Evolutionary conservation across 2,329 filamentous ascomycete species (phyloP).

Genomic region (Alternaria gaisen): DNA sequence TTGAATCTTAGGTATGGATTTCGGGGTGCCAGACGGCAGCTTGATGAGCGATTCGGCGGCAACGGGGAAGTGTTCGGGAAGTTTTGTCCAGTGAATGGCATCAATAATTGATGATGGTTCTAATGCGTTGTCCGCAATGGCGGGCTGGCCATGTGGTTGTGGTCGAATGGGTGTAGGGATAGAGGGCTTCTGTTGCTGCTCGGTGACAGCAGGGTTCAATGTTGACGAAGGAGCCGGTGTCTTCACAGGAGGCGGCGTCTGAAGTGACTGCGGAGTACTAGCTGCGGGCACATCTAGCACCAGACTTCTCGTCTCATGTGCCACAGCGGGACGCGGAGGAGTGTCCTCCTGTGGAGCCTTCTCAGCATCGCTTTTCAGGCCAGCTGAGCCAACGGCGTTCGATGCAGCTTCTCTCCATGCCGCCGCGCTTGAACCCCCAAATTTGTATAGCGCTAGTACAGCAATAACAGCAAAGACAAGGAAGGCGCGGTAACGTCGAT

Average conservation of each 20-base stretch:
- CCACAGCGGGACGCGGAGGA: constrained; percentile 36
- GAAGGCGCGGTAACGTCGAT: constrained; percentile 69
- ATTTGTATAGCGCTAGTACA: constrained; percentile 64
- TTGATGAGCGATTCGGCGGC: constrained; percentile 73
- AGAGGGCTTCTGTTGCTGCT: constrained; percentile 26
- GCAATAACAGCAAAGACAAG: constrained; percentile 64
- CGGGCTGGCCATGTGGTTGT: constrained; percentile 24
- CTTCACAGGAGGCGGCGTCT: constrained; percentile 44
- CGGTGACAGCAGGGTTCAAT: constrained; percentile 19
- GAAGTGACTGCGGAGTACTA: constrained; percentile 30
- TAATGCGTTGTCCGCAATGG: constrained; percentile 32
- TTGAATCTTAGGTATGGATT: constrained; percentile 79
- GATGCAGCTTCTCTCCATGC: constrained; percentile 47
- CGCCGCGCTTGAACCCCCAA: constrained; percentile 57
- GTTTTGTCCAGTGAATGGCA: constrained; percentile 75
- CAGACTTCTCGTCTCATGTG: constrained; percentile 45
- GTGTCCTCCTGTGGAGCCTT: constrained; percentile 28
- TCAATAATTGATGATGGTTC: constrained; percentile 28
- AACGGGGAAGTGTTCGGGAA: constrained; percentile 80
- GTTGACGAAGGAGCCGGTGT: constrained; percentile 20
- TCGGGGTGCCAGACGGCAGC: constrained; percentile 76
- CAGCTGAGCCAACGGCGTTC: constrained; percentile 29
- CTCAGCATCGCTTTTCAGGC: constrained; percentile 27
- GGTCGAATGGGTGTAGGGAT: constrained; percentile 25
- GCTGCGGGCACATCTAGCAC: constrained; percentile 44